Base-by-base conservation (phyloP, 2,329 filamentous ascomycete genomes). In the Pseudophaeomoniella oleicola region DNA sequence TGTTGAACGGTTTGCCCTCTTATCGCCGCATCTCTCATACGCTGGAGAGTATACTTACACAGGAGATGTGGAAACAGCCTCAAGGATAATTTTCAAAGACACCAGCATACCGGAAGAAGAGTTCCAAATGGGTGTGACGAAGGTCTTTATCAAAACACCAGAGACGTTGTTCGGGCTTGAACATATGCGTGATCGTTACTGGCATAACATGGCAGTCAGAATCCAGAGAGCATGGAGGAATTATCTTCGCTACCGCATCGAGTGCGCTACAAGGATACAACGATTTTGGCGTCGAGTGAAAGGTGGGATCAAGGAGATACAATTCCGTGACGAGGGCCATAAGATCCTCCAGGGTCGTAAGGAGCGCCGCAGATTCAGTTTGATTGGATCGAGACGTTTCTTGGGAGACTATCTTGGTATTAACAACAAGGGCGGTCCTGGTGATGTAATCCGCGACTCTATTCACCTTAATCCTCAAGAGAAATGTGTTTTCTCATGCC, bases 131-230 rank as follows among this genome's bases (percentile, higher is more conserved):
- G 90, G 90, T 62, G 82, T 90, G 4, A 88, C 83, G 1, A 98
- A 96, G 60, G 88, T 86, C 3, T 98, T 98, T 52, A 93, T 98
- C 65, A 96, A 98, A 60, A 87, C 90, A 0, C 90, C 90, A 0
- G 90, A 98, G 59, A 98, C 90, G 0, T 65, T 98, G 2, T 98
- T 98, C 53, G 90, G 90, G 2, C 67, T 98, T 9, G 90, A 98
- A 59, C 87, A 92, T 39, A 96, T 98, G 88, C 76, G 90, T 53
- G 90, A 98, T 55, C 72, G 84, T 39, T 98, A 96, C 60, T 96
- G 88, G 88, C 88, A 96, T 60, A 98, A 96, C 62, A 96, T 98
- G 90, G 90, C 90, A 3, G 93, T 88, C 41, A 77, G 90, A 40
- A 96, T 98, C 41, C 90, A 98, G 62, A 75, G 90, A 47, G 90